These are phyloP conservation scores for Paecilomyces fulvus DNA, from an alignment of 2,329 filamentous ascomycete species.

Conservation along the genomic window DNA sequence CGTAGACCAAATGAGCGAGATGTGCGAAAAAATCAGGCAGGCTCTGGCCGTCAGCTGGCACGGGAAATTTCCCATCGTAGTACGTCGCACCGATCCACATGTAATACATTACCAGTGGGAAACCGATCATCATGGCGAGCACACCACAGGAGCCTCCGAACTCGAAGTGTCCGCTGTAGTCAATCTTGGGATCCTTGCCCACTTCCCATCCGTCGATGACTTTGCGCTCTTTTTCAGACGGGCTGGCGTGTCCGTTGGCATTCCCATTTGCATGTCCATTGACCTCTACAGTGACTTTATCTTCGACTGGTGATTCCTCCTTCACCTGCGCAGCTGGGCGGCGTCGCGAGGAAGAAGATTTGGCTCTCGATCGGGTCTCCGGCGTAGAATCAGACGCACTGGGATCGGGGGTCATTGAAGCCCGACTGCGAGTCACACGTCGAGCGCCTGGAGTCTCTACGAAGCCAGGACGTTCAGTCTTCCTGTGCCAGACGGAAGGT, in stretches of 20 bases:
- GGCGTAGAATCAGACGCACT: constrained; percentile 18
- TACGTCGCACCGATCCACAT: constrained; percentile 97
- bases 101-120: constrained; percentile 96
- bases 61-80: constrained; percentile 76
- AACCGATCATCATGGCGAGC: constrained; percentile 76
- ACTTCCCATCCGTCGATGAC: constrained; percentile 34
- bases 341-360: constrained; percentile 20
- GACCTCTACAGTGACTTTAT: constrained; percentile 11
- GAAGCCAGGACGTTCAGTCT: constrained; percentile 43
- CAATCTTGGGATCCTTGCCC: constrained; percentile 35
- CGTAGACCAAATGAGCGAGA: constrained; percentile 64
- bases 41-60: constrained; percentile 56
- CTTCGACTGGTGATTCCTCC: constrained; percentile 18
- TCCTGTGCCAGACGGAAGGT: constrained; percentile 29
- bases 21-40: constrained; percentile 63
- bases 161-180: constrained; percentile 54
- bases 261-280: constrained; percentile 17
- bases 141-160: constrained; percentile 85
- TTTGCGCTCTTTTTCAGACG: constrained; percentile 16
- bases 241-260: neutral
- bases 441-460: constrained; percentile 43
- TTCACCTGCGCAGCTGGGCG: constrained; percentile 20
- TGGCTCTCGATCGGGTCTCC: constrained; percentile 12
- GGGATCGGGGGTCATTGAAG: constrained; percentile 21
- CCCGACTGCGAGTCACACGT: constrained; percentile 37